phyloP scores from a whole-genome alignment of 805 yeast species.

The Saccharomyces kudriavzevii region DNA sequence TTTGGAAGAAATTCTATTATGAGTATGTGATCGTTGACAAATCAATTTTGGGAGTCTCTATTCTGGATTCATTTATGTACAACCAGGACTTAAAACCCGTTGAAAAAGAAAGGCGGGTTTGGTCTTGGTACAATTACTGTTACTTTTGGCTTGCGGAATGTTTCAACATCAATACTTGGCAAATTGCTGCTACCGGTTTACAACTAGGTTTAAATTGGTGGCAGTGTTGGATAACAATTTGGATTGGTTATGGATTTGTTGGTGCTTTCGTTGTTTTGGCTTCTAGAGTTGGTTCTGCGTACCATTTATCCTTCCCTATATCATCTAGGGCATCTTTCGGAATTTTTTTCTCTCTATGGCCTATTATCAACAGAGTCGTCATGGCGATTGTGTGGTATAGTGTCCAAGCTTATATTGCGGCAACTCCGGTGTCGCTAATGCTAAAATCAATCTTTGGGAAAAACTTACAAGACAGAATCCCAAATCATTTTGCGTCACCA shows the following conservation, averaged over 20 bases:
- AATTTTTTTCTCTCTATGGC: constrained; percentile 76
- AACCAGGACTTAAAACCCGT: constrained; percentile 72
- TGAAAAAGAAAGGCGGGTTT: constrained; percentile 56
- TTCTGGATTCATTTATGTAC: constrained; percentile 53
- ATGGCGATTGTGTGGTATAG: constrained; percentile 83
- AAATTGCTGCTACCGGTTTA: constrained; percentile 78
- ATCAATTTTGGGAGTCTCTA: constrained; percentile 33
- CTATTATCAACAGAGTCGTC: constrained; percentile 72
- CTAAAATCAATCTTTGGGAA: constrained; percentile 63
- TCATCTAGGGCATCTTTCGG: constrained; percentile 74
- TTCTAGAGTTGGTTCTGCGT: constrained; percentile 67
- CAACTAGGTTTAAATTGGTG: constrained; percentile 73
- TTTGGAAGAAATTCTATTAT: constrained; percentile 6
- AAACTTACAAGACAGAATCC: constrained; percentile 50
- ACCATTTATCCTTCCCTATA: constrained; percentile 78
- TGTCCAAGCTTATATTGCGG: constrained; percentile 76
- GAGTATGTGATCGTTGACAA: constrained; percentile 8
- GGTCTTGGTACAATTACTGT: constrained; percentile 74
- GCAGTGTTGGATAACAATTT: constrained; percentile 79
- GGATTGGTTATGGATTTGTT: constrained; percentile 71
- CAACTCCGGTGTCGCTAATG: constrained; percentile 71
- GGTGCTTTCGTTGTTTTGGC: constrained; percentile 57
- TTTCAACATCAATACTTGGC: constrained; percentile 81
- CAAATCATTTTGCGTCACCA: constrained; percentile 45
- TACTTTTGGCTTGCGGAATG: constrained; percentile 82